phyloP scores from a whole-genome alignment of 1,284 basidiomycete species.

The Rhodofomes roseus region DNA sequence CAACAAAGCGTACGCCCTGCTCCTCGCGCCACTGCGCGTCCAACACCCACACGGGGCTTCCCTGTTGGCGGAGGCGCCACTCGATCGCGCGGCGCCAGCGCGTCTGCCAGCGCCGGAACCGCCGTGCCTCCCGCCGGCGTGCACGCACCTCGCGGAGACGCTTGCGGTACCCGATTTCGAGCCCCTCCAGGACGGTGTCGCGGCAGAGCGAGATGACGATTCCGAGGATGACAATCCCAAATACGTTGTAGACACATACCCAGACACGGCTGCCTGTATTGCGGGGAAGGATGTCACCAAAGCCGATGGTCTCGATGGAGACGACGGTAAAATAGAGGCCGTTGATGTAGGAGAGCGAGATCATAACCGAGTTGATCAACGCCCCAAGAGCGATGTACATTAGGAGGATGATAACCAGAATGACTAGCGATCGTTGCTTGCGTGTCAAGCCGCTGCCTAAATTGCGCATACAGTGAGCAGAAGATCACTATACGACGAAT shows the following conservation, averaged over 20 bases:
- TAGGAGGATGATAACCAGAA: conserved; percentile 73
- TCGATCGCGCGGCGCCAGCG: conserved; percentile 58
- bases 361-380: conserved; percentile 54
- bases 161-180: conserved; percentile 57
- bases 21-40: conserved; percentile 23
- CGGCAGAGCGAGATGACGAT: conserved; percentile 64
- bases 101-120: conserved; percentile 35
- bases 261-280: conserved; percentile 50
- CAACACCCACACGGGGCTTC: conserved; percentile 48
- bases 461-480: neutral
- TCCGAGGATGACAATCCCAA: conserved; percentile 63
- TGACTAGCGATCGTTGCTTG: conserved; percentile 75
- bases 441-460: conserved; percentile 75
- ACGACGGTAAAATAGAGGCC: conserved; percentile 70
- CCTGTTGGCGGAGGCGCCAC: conserved; percentile 49
- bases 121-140: conserved; percentile 36
- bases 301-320: conserved; percentile 74
- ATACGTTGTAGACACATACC: conserved; percentile 50
- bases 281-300: conserved; percentile 69
- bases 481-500: neutral
- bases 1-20: conserved; percentile 20
- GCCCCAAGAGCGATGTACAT: conserved; percentile 72
- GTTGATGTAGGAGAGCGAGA: conserved; percentile 61
- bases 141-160: conserved; percentile 41
- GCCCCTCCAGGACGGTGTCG: conserved; percentile 69